Base-by-base conservation (phyloP, 2,329 filamentous ascomycete species). In the Aspergillus ochraceus region DNA sequence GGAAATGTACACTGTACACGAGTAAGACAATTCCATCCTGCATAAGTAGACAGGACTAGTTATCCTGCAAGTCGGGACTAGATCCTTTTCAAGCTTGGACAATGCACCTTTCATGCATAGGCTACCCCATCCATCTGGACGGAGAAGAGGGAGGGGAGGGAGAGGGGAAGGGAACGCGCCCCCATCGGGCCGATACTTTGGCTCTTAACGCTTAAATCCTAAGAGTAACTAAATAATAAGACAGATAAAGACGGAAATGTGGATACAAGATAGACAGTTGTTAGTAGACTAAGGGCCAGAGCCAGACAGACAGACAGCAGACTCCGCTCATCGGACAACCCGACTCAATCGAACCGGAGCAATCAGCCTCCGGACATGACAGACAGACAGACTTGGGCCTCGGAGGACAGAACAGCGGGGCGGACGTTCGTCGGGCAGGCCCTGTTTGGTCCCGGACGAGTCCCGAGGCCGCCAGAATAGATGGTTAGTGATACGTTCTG, bases 401-500 rank as follows among this genome's bases (percentile, higher is more conserved):
- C 26, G 29, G 36, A 55, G 45, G 49, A 14, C 11, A 49, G 45
- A 26, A 49, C 6, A 49, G 62, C 62, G 64, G 64, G 62, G 64
- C 64, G 64, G 64, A 64, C 52, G 36, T 39, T 45, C 17, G 24
- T 59, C 57, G 36, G 29, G 45, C 50, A 57, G 36, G 36, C 6
- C 58, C 62, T 57, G 62, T 61, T 59, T 66, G 62, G 64, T 54
- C 62, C 62, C 62, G 64, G 64, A 64, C 60, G 56, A 45, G 39
- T 52, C 55, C 62, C 60, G 62, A 64, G 54, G 30, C 26, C 56
- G 26, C 9, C 14, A 29, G 19, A 49, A 24, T 24, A 22, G 22
- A 22, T 22, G 22, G 60, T 10, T 39, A 39, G 6, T 11, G 32
- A 14, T 11, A 36, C 32, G 24, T 47, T 46, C 36, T 47, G 51